Base-by-base conservation (phyloP, 179 eudicot genomes). In the Sideroxylon spinosum region DNA sequence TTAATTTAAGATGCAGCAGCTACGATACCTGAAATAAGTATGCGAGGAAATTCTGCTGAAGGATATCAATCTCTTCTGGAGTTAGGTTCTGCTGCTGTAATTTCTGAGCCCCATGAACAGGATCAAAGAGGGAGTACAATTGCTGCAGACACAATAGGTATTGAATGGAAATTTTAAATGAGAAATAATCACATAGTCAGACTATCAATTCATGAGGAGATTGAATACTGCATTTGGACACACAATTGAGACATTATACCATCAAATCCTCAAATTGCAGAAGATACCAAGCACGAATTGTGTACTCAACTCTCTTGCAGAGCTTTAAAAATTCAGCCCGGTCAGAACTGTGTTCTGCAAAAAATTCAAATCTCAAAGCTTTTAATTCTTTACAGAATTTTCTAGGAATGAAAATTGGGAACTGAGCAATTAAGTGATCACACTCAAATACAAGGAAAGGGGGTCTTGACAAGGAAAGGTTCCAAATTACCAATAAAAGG, bases 201-300 rank as follows among this genome's bases (percentile, higher is more conserved):
- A 67, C 37, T 23, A 73, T 19, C 29, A 53, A 55, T 29, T 9
- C 26, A n/a, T 81, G 55, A 13, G 49, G 14, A 17, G 20, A 64
- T 46, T 44, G 29, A 76, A 71, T 44, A 62, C 23, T 64, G 56
- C 25, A 37, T 49, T 44, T 25, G 72, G 67, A 19, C 6, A 22
- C 23, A n/a, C 52, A 23, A 55, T 59, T 44, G 64, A 53, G 32
- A 80, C 72, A 78, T 28, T 76, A 56, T 89, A 95, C 99, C 99
- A 95, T 93, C 75, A 95, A 88, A 87, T 95, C 98, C 88, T 95
- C 99, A 64, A 95, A 95, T 66, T 95, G 98, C 20, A 95, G 87
- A 74, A 87, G 88, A 85, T 95, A 95, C 99, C 98, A 95, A 65
- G 99, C 98, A 64, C 97, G 93, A 74, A 95, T 82, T 20, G 97